A percentile compares a stretch with the other conserved stretches of the same genome.
Evolutionary conservation across 495 filamentous ascomycete genomes (phyloP).

Genomic region (Penicillium goetzii): DNA sequence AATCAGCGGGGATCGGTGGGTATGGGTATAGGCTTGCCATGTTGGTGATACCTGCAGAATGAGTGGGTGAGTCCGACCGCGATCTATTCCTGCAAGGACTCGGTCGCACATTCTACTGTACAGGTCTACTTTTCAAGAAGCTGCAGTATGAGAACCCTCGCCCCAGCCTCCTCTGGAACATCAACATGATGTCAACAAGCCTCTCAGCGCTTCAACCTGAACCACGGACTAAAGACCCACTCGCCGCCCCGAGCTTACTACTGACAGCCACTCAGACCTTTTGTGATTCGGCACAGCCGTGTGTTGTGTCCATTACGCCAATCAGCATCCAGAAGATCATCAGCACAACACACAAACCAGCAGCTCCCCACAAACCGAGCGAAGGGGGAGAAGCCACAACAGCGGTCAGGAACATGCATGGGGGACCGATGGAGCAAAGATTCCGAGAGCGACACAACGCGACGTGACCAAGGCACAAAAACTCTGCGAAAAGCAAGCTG

Average conservation of each 20-base stretch:
- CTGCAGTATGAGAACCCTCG: slow-evolving; percentile 7
- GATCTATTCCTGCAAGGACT: slow-evolving; percentile 1
- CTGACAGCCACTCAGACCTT: slow-evolving; percentile 16
- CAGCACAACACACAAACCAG: slow-evolving; percentile 5
- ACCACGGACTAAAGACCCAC: slow-evolving; percentile 11
- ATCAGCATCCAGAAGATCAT: slow-evolving; percentile 11
- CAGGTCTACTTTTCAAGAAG: background rate
- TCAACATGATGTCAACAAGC: slow-evolving; percentile 26
- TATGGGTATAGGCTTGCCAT: slow-evolving; percentile 24
- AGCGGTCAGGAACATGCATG: slow-evolving; percentile 26
- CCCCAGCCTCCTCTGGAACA: slow-evolving; percentile 14
- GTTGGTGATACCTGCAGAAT: slow-evolving; percentile 13
- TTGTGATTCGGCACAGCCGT: background rate
- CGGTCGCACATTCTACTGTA: background rate
- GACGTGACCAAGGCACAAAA: slow-evolving; percentile 5
- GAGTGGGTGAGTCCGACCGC: background rate
- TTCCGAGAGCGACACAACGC: background rate
- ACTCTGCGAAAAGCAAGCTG: slow-evolving; percentile 17
- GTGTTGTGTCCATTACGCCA: slow-evolving; percentile 9
- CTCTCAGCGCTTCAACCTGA: slow-evolving; percentile 7
- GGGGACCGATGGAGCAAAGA: slow-evolving; percentile 16
- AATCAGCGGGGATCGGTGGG: slow-evolving; percentile 22
- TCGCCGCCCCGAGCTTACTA: slow-evolving; percentile 14
- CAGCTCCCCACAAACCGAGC: background rate
- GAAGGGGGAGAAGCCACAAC: background rate